Base-by-base conservation (phyloP, 1,284 basidiomycete species). In the Cryptococcus depauperatus region DNA sequence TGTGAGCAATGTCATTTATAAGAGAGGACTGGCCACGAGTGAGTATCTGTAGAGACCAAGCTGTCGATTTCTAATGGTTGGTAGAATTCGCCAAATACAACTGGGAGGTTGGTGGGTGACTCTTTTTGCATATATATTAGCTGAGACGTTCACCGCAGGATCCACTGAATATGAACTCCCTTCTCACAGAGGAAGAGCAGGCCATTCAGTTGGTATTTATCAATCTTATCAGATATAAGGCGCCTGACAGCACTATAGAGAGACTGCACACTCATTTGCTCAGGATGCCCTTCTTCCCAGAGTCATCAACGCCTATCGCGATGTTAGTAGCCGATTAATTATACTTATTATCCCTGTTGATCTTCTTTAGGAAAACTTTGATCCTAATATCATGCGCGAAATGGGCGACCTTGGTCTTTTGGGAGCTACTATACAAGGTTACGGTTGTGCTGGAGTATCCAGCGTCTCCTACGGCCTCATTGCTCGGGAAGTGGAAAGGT, bases 321-420 rank as follows among this genome's bases (percentile, higher is more conserved):
- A 82, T 18, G 92, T 96, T 77, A 74, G 87, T 83, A 2, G 13
- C 19, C 18, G 21, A 28, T n/a, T n/a, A 22, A 8, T 19, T 13
- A 18, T 37, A 14, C 21, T 38, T 16, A 32, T 13, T 4, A 4
- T 32, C 21, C 22, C 5, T 28, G 9, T 19, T 41, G 26, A 37
- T 26, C 23, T 10, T 33, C 37, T 25, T 9, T 43, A 64, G 59
- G 67, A 68, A 88, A 84, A 83, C 56, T 93, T 90, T 70, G 79
- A 92, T 67, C 77, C 77, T 47, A 72, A 76, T 14, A 82, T 92
- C 48, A 74, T 97, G 27, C 80, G 80, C 11, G 87, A 92, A 63
- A 92, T 97, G 85, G 92, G 92, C n/a, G 77, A 82, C 51, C 75
- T 96, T 3, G 93, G 93, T 3, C 73, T 97, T 14, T 76, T 96